Percentiles rank a stretch among this genome's conserved stretches.
Evolutionary conservation across 176 grass and related monocot genomes (phyloP).

Genomic region (Aegilops speltoides): DNA sequence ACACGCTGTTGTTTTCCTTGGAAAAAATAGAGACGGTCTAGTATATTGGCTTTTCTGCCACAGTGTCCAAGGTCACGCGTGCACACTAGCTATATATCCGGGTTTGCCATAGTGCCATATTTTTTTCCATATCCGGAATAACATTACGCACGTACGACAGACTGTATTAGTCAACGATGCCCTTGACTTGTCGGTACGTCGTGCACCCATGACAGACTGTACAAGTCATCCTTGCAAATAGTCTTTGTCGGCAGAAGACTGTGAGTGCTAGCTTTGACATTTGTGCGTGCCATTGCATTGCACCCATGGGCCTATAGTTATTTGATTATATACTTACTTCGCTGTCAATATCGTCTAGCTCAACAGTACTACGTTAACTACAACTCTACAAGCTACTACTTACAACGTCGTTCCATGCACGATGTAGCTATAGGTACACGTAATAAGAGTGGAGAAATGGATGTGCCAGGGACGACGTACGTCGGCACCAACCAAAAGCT

Average conservation of each 20-base stretch:
- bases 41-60: not conserved
- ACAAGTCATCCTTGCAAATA: not conserved
- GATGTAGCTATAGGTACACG: not conserved
- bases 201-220: not conserved
- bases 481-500: not conserved
- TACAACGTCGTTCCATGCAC: not conserved
- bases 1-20: not conserved
- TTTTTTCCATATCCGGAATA: no score
- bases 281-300: not conserved
- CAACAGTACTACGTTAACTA: not conserved
- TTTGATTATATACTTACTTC: not conserved
- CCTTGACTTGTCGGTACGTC: not conserved
- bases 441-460: not conserved
- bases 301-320: not conserved
- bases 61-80: not conserved
- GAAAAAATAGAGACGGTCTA: not conserved
- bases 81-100: not conserved
- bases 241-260: not conserved
- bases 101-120: no score
- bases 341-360: no score
- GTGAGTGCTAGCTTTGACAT: not conserved
- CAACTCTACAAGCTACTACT: not conserved
- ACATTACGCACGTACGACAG: no score
- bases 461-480: not conserved
- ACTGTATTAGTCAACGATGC: no score